Evolutionary conservation across 768 basidiomycete genomes (phyloP), one percentile per base, ranked within the genome.

Genomic region (Infundibulicybe gibba): DNA sequence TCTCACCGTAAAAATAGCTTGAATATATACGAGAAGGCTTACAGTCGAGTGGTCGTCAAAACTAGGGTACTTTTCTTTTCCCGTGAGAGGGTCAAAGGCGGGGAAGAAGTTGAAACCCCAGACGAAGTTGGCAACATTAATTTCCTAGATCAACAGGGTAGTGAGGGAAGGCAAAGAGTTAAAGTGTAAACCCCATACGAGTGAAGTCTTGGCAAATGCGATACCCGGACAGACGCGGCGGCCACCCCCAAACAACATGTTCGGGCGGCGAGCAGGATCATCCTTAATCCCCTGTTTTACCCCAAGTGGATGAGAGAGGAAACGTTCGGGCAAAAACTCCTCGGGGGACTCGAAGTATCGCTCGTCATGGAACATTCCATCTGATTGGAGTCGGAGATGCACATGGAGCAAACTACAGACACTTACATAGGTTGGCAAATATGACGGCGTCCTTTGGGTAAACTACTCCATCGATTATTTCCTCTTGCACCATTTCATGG

Each of bases 361-460:
- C 21, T 56, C 55, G 39, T 61, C 60, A 43, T 58, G 57, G 34
- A 61, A 58, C 12, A 62, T 59, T 13, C 43, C 60, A 55, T 55
- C 54, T 57, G 30, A 3, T 32, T 32, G 15, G 16, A 11, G 44
- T 30, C n/a, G 34, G 6, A 17, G 13, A 19, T n/a, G n/a, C 13
- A 20, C 8, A 19, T 5, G 6, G 37, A 25, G 16, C 11, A 20
- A 19, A 35, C 17, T 10, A 13, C 12, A 31, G 12, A 8, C 21
- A 49, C 60, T 6, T 35, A 62, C 61, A 58, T 38, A 57, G 39
- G 45, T 62, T 61, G 10, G 55, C 51, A 41, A 61, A 62, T n/a
- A 62, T 42, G 12, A 50, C 48, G 35, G 61, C 48, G 32, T 51
- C 61, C 47, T 57, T 57, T 5, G 55, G 58, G 46, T 56, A 55